phyloP scores from a whole-genome alignment of 768 basidiomycete genomes.

The Neoboletus subvelutipes region DNA sequence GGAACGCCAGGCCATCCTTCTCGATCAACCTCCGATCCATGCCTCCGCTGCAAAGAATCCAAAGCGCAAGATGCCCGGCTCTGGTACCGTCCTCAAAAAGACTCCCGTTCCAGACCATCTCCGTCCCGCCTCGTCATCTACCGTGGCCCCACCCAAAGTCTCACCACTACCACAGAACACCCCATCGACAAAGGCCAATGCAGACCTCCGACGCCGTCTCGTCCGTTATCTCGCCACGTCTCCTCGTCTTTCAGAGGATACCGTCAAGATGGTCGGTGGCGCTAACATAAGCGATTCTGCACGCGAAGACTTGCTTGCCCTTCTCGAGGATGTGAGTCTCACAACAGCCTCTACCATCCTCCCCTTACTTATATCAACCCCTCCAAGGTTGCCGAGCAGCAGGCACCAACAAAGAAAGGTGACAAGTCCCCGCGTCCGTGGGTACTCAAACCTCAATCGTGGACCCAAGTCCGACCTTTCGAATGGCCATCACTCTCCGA shows the following conservation, averaged over 20 bases:
- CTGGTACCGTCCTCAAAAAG: slow-evolving; percentile 29
- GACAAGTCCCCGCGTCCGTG: slow-evolving; percentile 44
- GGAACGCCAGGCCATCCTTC: slow-evolving; percentile 47
- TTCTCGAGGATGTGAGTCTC: slow-evolving; percentile 51
- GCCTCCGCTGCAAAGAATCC: slow-evolving; percentile 37
- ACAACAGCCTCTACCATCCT: background rate
- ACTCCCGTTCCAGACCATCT: slow-evolving; percentile 29
- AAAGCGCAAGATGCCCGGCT: slow-evolving; percentile 40
- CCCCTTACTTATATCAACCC: background rate
- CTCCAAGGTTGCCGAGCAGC: slow-evolving; percentile 52
- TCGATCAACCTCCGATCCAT: slow-evolving; percentile 37
- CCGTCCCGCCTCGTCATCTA: slow-evolving; percentile 31
- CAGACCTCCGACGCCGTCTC: slow-evolving; percentile 40
- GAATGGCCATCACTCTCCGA: slow-evolving; percentile 55
- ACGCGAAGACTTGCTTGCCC: slow-evolving; percentile 44
- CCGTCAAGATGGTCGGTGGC: slow-evolving; percentile 46
- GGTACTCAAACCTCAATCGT: slow-evolving; percentile 54
- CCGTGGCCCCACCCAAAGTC: slow-evolving; percentile 29
- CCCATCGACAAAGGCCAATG: slow-evolving; percentile 16
- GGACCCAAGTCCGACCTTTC: slow-evolving; percentile 70
- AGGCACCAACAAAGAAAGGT: slow-evolving; percentile 32
- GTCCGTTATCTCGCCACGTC: slow-evolving; percentile 53
- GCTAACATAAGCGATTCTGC: slow-evolving; percentile 33
- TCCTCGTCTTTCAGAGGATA: slow-evolving; percentile 41
- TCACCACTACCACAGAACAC: slow-evolving; percentile 29